Conservation (phyloP, 345 rosid species). For the Mercurialis annua region DNA sequence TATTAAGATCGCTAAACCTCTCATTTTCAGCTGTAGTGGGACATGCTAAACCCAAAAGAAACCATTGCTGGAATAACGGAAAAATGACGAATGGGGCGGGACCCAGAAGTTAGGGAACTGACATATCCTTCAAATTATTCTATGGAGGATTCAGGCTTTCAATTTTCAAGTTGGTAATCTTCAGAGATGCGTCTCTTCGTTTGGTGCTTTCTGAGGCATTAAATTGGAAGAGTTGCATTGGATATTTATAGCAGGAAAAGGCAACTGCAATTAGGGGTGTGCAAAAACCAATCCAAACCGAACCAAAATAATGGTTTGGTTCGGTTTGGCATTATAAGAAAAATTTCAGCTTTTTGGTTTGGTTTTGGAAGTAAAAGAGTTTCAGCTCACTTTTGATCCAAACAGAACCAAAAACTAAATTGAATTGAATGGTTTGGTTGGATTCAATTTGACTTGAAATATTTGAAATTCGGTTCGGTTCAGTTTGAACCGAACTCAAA, state of each 20-base stretch:
- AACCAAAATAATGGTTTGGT: no score
- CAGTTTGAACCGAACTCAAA: no score
- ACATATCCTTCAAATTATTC: not conserved
- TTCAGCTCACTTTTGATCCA: no score
- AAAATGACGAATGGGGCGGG: not conserved
- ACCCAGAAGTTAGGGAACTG: not conserved
- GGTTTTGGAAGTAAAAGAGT: no score
- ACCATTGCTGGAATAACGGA: not conserved
- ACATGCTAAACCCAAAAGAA: conserved; percentile 19
- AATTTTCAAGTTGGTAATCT: not conserved
- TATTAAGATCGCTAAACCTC: conserved; percentile 64
- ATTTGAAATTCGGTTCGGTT: no score
- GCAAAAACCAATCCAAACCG: no score
- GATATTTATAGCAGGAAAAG: not conserved
- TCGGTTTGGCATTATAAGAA: no score
- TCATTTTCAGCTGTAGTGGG: conserved; percentile 61
- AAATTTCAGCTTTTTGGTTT: no score
- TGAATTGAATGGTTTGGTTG: no score
- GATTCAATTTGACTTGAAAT: no score
- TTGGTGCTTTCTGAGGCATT: not conserved
- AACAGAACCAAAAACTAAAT: no score
- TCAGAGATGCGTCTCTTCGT: not conserved
- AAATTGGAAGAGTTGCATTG: conserved; percentile 4
- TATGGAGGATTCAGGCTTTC: conserved; percentile 1
- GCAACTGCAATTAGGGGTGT: not conserved